phyloP scores from a whole-genome alignment of 2,329 filamentous ascomycete species.

The Botrytis cinerea region DNA sequence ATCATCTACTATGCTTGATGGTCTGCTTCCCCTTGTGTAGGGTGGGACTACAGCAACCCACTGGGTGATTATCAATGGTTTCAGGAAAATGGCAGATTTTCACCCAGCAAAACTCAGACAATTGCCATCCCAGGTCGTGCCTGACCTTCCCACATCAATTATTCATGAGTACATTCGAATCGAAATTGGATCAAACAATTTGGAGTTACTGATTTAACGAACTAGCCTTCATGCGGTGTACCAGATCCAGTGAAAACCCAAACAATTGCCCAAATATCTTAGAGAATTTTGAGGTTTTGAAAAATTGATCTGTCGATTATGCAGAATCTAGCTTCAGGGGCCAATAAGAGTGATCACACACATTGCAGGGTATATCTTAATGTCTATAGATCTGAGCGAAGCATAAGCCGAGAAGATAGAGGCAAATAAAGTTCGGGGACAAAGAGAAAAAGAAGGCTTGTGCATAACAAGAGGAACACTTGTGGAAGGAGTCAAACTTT shows the following conservation, averaged over 20 bases:
- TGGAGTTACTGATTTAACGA: background rate
- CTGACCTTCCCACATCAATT: background rate
- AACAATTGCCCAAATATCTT: background rate
- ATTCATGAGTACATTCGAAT: background rate
- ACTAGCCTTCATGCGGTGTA: background rate
- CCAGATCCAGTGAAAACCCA: background rate
- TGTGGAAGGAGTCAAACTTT: background rate
- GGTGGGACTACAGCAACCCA: background rate
- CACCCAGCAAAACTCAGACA: background rate
- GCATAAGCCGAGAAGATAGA: background rate
- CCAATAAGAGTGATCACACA: background rate
- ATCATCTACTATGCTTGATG: background rate
- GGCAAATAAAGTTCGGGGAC: background rate
- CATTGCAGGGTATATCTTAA: background rate
- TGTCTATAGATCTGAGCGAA: background rate
- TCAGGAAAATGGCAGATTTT: background rate
- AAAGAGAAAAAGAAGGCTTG: background rate
- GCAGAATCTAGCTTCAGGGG: background rate
- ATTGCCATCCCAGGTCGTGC: background rate
- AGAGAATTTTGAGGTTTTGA: too few relatives aligned
- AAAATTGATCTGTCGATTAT: background rate
- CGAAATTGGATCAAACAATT: background rate
- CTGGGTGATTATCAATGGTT: background rate
- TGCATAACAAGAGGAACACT: background rate
- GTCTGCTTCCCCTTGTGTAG: background rate